A percentile compares a stretch with the other conserved stretches of the same genome.
Evolutionary conservation across 805 yeast species (phyloP).

Genomic region (Wickerhamiella azymoides): DNA sequence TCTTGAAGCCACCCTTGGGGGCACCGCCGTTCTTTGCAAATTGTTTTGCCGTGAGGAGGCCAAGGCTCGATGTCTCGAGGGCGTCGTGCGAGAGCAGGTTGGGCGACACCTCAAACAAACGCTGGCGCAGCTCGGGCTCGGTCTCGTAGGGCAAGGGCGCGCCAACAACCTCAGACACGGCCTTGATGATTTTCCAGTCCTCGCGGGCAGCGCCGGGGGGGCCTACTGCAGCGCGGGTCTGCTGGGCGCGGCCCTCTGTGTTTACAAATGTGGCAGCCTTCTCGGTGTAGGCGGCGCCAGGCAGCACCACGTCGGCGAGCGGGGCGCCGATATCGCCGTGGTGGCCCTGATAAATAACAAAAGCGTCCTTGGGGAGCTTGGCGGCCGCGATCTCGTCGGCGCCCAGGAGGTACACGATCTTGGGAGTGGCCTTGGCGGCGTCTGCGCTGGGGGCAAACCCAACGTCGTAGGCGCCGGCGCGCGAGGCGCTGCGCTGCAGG

Average conservation of each 20-base stretch:
- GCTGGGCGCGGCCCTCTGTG: constrained; percentile 81
- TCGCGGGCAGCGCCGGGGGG: constrained; percentile 85
- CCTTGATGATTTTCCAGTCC: constrained; percentile 81
- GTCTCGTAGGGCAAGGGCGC: constrained; percentile 66
- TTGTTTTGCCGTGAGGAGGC: constrained; percentile 36
- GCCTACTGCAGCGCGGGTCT: constrained; percentile 72
- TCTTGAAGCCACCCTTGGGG: constrained; percentile 37
- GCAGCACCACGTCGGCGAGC: constrained; percentile 72
- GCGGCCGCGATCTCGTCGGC: constrained; percentile 65
- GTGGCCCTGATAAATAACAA: constrained; percentile 82
- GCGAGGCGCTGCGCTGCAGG: constrained; percentile 75
- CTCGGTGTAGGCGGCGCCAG: constrained; percentile 82
- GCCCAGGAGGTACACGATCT: constrained; percentile 65
- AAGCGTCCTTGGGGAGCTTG: constrained; percentile 70
- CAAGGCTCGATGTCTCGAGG: constrained; percentile 51
- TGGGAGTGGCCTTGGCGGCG: constrained; percentile 34
- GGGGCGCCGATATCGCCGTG: constrained; percentile 87
- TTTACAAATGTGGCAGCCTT: constrained; percentile 73
- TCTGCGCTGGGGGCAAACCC: constrained; percentile 51
- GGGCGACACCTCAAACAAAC: constrained; percentile 69
- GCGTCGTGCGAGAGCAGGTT: constrained; percentile 63
- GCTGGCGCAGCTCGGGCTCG: constrained; percentile 46
- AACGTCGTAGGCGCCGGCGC: constrained; percentile 74
- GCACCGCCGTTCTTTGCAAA: constrained; percentile 25
- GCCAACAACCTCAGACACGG: constrained; percentile 63